Evolutionary conservation across 495 filamentous ascomycete genomes (phyloP), one percentile per base, ranked within the genome.

Genomic region (Astrocystis sublimbata): DNA sequence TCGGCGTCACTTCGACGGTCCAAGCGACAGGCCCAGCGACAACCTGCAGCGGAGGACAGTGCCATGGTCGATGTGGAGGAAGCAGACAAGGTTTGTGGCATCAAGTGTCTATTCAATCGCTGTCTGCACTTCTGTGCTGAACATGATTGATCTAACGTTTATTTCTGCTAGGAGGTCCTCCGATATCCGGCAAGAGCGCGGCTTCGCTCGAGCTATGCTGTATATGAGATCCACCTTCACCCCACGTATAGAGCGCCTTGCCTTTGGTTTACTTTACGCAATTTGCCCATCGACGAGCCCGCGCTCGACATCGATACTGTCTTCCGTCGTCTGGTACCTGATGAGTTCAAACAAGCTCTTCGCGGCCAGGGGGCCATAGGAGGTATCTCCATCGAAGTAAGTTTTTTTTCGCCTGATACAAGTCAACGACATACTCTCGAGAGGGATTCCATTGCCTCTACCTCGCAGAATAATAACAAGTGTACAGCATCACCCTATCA

Each of bases 311-410:
- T 92, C 69, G 87, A 92, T 58, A 79, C 81, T 13, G 83, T 93
- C 57, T 92, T 92, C 72, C 76, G 83, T 41, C 77, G 80, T 46
- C 78, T 92, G 41, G 89, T 93, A 57, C 89, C 91, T 13, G 73
- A 83, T 43, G 78, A 82, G 53, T 85, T 83, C 73, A 85, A 81
- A 66, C 69, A 75, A 43, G 73, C 79, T 61, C 73, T 93, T 64
- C 80, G 83, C 64, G 74, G 62, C 46, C 78, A 83, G 40, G 89
- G 89, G 40, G 75, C 86, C 19, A 83, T 91, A 69, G 91, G 91
- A 62, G 90, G 85, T 61, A 86, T 96, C 71, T 91, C 89, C 63
- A 82, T 87, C 68, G 89, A 85, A 42, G 90, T 92, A 83, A 72
- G 87, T 87, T 46, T 58, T 87, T 46, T 58, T 64, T 60, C 54